phyloP scores from a whole-genome alignment of 192 early-diverging fungal genomes.

The Funneliformis mosseae region DNA sequence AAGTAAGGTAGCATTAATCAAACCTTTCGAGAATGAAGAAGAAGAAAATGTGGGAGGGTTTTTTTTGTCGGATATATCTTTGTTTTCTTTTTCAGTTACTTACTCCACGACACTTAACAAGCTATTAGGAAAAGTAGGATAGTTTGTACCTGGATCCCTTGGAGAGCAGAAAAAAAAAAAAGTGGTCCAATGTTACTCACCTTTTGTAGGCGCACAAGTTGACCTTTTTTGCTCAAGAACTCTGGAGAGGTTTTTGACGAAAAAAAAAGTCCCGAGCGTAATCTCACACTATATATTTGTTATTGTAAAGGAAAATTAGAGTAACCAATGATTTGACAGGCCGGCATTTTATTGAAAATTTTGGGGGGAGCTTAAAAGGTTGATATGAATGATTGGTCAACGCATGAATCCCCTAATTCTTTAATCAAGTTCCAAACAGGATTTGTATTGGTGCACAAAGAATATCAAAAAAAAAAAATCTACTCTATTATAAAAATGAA shows the following conservation, averaged over 20 bases:
- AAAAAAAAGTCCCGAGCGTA: conserved; percentile 1
- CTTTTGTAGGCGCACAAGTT: conserved; percentile 16
- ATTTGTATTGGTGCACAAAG: not conserved
- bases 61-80: not conserved
- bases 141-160: conserved; percentile 27
- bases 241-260: conserved; percentile 2
- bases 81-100: not conserved
- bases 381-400: not conserved
- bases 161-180: conserved; percentile 19
- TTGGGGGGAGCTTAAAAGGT: not conserved
- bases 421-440: conserved; percentile 11
- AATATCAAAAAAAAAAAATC: conserved; percentile 11
- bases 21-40: not conserved
- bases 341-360: not conserved
- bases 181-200: conserved; percentile 29
- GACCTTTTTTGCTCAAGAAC: conserved; percentile 25
- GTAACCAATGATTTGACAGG: not conserved
- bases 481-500: not conserved
- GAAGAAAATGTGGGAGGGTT: not conserved
- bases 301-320: not conserved
- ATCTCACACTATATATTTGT: conserved; percentile 17
- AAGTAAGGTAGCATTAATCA: too few relatives aligned
- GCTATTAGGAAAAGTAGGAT: conserved; percentile 17
- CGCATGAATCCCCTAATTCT: not conserved
- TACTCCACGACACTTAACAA: conserved; percentile 14